phyloP scores from a whole-genome alignment of 805 yeast genomes.

The Starmerella floris region DNA sequence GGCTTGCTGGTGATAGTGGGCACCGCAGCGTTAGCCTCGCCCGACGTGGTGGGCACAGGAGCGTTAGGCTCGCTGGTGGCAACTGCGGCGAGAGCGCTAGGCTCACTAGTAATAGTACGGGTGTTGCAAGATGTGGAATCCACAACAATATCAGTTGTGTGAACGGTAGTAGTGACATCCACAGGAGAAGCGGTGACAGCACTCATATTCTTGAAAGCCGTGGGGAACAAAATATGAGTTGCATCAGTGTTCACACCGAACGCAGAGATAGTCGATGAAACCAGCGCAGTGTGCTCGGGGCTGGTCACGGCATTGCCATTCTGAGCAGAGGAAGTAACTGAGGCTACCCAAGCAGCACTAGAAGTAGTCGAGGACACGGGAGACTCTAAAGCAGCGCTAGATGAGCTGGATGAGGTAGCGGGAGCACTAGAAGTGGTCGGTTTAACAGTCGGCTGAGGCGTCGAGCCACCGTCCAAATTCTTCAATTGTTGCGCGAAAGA shows the following conservation, averaged over 20 bases:
- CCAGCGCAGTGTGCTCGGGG: background rate
- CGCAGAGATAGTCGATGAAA: background rate
- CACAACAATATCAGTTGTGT: background rate
- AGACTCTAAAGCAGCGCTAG: background rate
- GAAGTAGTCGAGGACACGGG: background rate
- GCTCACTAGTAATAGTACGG: background rate
- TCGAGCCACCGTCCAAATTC: constrained; percentile 23
- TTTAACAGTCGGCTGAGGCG: constrained; percentile 10
- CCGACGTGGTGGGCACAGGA: background rate
- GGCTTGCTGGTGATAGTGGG: background rate
- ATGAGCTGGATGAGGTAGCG: background rate
- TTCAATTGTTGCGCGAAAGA: constrained; percentile 36
- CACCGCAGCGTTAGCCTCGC: background rate
- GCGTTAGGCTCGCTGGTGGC: background rate
- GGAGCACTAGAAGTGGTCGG: constrained; percentile 2
- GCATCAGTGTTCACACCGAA: background rate
- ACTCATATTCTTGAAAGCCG: background rate
- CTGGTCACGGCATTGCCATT: background rate
- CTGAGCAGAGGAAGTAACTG: background rate
- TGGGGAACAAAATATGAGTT: background rate
- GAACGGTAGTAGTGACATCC: background rate
- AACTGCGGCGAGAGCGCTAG: background rate
- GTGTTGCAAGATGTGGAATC: background rate
- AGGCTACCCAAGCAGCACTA: too few species aligned
- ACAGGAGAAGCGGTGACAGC: background rate